Conservation (phyloP, 768 basidiomycete species). For the Pleurotus giganteus region DNA sequence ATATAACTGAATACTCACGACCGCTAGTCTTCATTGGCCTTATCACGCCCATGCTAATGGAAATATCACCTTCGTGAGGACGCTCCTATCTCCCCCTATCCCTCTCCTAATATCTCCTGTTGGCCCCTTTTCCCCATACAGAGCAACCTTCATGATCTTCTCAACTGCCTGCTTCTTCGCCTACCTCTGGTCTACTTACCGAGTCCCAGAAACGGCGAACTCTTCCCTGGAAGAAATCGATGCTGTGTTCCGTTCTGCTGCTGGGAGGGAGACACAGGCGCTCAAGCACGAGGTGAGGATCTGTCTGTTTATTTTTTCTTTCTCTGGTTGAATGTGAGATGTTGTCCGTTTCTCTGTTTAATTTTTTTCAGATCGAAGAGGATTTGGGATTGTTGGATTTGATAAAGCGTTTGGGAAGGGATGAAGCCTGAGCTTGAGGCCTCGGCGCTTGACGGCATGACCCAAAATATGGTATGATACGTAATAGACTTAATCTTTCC, state of each 20-base stretch:
- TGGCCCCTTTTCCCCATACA: constrained; percentile 20
- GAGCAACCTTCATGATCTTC: constrained; percentile 70
- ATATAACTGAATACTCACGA: neutral
- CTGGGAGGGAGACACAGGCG: constrained; percentile 49
- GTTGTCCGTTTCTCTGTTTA: neutral
- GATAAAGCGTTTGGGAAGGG: constrained; percentile 34
- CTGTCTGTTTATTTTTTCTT: neutral
- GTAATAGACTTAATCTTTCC: too few species aligned
- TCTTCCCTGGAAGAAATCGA: constrained; percentile 78
- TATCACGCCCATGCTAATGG: constrained; percentile 64
- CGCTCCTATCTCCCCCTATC: constrained; percentile 26
- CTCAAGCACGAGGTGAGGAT: constrained; percentile 51
- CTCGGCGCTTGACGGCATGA: too few species aligned
- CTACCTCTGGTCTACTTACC: constrained; percentile 67
- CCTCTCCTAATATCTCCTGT: neutral
- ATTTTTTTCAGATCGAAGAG: constrained; percentile 47
- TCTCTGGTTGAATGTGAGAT: neutral
- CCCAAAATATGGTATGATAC: too few species aligned
- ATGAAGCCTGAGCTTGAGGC: too few species aligned
- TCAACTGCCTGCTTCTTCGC: constrained; percentile 60
- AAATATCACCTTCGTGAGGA: constrained; percentile 57
- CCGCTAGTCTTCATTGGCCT: constrained; percentile 70
- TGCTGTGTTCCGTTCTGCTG: constrained; percentile 58
- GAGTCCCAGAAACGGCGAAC: constrained; percentile 77
- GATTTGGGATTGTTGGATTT: constrained; percentile 51